Percentiles rank a stretch among this genome's conserved stretches.
phyloP scores from a whole-genome alignment of 1,139 yeast genomes.

The Debaryomyces sp. region DNA sequence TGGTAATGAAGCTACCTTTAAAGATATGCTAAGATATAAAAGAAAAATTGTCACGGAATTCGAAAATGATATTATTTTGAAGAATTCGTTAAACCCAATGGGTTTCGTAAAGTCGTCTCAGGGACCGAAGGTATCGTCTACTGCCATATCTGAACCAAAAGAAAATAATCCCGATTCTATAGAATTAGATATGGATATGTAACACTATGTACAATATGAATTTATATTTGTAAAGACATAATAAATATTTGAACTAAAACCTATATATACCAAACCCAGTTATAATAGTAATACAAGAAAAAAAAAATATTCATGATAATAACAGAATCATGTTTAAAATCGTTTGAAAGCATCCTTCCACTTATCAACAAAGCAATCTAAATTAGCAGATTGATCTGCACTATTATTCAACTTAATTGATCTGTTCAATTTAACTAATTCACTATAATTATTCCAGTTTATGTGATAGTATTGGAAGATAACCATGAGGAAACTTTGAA shows the following conservation, averaged over 20 bases:
- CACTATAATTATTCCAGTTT: constrained; percentile 43
- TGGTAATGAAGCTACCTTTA: constrained; percentile 74
- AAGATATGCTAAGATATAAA: constrained; percentile 71
- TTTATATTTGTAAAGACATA: background rate
- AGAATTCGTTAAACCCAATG: constrained; percentile 39
- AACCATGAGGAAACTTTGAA: constrained; percentile 38
- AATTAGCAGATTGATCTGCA: constrained; percentile 34
- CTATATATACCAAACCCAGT: constrained; percentile 7
- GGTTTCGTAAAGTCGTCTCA: constrained; percentile 58
- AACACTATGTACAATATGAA: background rate
- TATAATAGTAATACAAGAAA: background rate
- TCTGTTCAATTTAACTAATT: constrained; percentile 36
- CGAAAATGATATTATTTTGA: constrained; percentile 28
- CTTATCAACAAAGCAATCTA: constrained; percentile 41
- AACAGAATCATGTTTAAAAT: background rate
- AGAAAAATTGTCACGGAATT: constrained; percentile 38
- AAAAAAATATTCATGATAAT: background rate
- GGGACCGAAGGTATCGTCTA: background rate
- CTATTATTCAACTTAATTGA: constrained; percentile 43
- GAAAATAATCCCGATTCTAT: constrained; percentile 65
- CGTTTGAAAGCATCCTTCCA: constrained; percentile 36
- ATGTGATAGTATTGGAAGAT: constrained; percentile 45
- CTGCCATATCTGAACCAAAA: constrained; percentile 8
- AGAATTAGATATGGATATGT: constrained; percentile 57
- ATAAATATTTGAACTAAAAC: background rate